Conservation (phyloP, 2,329 filamentous ascomycete genomes). For the Golovinomyces cichoracearum region DNA sequence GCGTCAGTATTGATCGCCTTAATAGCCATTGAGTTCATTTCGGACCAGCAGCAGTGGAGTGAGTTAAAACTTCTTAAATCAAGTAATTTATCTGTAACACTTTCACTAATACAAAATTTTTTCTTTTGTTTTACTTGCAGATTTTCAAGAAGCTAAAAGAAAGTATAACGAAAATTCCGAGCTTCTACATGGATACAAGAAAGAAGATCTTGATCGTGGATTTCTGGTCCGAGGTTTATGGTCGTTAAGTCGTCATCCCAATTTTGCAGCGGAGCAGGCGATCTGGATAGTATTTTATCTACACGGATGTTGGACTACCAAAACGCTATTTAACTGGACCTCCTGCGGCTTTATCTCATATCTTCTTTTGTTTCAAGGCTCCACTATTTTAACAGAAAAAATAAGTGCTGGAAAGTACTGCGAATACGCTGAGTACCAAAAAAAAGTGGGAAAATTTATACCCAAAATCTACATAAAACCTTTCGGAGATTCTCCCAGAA, state of each 20-base stretch:
- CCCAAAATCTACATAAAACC: constrained; percentile 21
- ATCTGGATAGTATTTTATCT: constrained; percentile 75
- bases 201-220: constrained; percentile 63
- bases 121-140: constrained; percentile 19
- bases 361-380: constrained; percentile 63
- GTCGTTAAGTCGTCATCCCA: constrained; percentile 74
- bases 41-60: constrained; percentile 86
- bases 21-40: constrained; percentile 46
- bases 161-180: constrained; percentile 48
- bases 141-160: constrained; percentile 59
- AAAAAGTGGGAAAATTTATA: constrained; percentile 57
- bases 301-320: constrained; percentile 57
- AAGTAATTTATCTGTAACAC: neutral
- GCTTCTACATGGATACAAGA: constrained; percentile 35
- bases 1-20: constrained; percentile 28
- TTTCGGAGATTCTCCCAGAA: no score
- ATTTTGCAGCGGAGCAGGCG: constrained; percentile 76
- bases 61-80: constrained; percentile 12
- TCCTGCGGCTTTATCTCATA: constrained; percentile 42
- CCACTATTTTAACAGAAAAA: constrained; percentile 63
- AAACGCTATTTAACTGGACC: constrained; percentile 53
- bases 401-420: constrained; percentile 64
- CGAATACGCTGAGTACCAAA: constrained; percentile 67
- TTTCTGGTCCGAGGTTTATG: constrained; percentile 69
- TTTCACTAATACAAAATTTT: no score